A percentile compares a stretch with the other conserved stretches of the same genome.
Evolutionary conservation across 75 land plant genomes (phyloP).

Genomic region (Cupressus sempervirens): DNA sequence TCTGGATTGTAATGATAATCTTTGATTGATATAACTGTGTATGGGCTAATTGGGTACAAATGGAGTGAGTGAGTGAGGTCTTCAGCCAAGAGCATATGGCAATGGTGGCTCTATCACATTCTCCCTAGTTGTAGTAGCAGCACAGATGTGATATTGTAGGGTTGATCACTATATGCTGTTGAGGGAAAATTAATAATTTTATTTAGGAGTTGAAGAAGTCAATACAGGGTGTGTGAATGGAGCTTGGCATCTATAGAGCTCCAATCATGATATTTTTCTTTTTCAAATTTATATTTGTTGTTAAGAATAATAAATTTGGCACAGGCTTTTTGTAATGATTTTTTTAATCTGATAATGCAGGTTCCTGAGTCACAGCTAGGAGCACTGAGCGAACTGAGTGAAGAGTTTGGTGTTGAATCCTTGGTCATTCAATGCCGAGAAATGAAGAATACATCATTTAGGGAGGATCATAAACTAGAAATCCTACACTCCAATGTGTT

Average conservation of each 20-base stretch:
- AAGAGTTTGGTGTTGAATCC: slow-evolving; percentile 53
- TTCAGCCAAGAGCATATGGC: neutral
- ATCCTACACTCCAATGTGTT: slow-evolving; percentile 20
- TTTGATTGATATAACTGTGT: neutral
- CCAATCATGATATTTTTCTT: neutral
- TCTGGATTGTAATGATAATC: neutral
- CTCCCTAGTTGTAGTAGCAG: neutral
- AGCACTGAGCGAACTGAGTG: slow-evolving; percentile 44
- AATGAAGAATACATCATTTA: slow-evolving; percentile 31
- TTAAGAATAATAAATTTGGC: neutral
- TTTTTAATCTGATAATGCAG: slow-evolving; percentile 21
- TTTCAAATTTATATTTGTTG: neutral
- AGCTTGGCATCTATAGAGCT: neutral
- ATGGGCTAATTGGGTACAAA: neutral
- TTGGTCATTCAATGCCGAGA: slow-evolving; percentile 51
- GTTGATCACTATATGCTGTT: neutral
- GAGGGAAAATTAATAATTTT: neutral
- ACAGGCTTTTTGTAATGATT: neutral
- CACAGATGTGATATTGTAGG: neutral
- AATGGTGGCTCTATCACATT: neutral
- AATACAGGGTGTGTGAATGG: neutral
- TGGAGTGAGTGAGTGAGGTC: neutral
- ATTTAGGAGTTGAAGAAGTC: neutral
- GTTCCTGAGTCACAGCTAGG: slow-evolving; percentile 49
- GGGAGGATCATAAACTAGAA: slow-evolving; percentile 40